Evolutionary conservation across 1,284 basidiomycete species (phyloP), one percentile per base, ranked within the genome.

Genomic region (Rhodotorula sp.): DNA sequence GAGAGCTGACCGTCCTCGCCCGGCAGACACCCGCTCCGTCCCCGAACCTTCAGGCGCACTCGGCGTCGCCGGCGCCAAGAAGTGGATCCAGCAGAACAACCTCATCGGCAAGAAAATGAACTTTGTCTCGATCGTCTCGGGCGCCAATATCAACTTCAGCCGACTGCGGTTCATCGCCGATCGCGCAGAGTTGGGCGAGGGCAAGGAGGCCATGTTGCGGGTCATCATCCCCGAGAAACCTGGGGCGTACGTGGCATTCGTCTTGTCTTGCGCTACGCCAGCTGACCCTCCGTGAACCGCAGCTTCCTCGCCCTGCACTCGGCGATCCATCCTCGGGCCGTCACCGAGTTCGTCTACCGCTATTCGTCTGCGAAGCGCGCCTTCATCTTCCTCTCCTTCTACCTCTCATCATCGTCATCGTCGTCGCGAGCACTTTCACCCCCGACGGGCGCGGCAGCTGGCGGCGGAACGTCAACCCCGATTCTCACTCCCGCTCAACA

Each of bases 71-170:
- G 92, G 93, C 2, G 83, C 97, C 74, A 99, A 99, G 80, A 88
- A 88, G 13, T 87, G 97, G 80, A 92, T 99, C 72, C 77, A 87
- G 44, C 81, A 88, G 67, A 92, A 97, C 80, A 85, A 89, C 68
- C 86, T 98, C 40, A 78, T 92, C 62, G 90, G 90, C 57, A 87
- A 89, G 1, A 86, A 89, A 66, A 94, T 92, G 81, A 88, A 87
- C 69, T 97, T 94, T 75, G 92, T 98, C 47, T 94, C 87, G 3
- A 88, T 98, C 63, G 84, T 99, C 71, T 94, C 90, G 73, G 96
- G 96, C 40, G 96, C 96, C 22, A 99, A 99, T 81, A 97, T 99
- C 92, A 98, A 99, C 83, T 99, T 99, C 81, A 91, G 92, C 74
- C 86, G 96, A 34, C 81, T 99, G 57, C 87, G 96, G 11, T 99